Evolutionary conservation across 345 rosid genomes (phyloP), one percentile per base, ranked within the genome.

Genomic region (Balakata baccata): DNA sequence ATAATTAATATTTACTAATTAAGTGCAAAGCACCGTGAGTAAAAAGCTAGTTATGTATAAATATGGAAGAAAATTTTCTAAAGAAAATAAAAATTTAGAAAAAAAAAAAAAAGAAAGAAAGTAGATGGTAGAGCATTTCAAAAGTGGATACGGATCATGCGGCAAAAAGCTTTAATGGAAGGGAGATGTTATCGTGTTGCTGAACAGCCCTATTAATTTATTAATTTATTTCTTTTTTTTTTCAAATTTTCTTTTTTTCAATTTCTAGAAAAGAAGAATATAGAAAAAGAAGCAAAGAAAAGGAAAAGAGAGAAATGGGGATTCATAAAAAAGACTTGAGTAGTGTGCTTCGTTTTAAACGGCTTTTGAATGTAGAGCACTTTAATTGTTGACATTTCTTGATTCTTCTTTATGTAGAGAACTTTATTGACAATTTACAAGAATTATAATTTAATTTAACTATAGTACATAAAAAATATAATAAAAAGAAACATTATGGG

Each of bases 111-210:
- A n/a, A n/a, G n/a, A 29, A 29, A 29, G 2, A 70, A 39, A 74
- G 66, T n/a, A 69, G 23, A 45, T 3, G 76, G 59, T 64, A 76
- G 78, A 71, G 52, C 69, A 71, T 61, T 59, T 68, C 52, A 74
- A 81, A 81, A 85, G 86, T 77, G 81, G 83, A 83, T 77, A 74
- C 82, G 74, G 85, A 77, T 77, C 84, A 75, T 81, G 75, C 75
- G 71, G 71, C 74, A 79, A 85, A 81, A 84, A 77, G 85, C 82
- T 82, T 81, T 81, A 75, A 73, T 38, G 18, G 64, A 64, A 60
- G 34, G 34, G 11, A 52, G 29, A 20, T 64, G 57, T 47, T 34
- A 58, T 22, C 29, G 23, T 59, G 75, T 71, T 71, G 72, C 71
- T 64, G 11, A 72, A 52, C 76, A 79, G 79, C 79, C 75, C 53